phyloP scores from a whole-genome alignment of 2,329 filamentous ascomycete genomes.

The Colletotrichum sidae region DNA sequence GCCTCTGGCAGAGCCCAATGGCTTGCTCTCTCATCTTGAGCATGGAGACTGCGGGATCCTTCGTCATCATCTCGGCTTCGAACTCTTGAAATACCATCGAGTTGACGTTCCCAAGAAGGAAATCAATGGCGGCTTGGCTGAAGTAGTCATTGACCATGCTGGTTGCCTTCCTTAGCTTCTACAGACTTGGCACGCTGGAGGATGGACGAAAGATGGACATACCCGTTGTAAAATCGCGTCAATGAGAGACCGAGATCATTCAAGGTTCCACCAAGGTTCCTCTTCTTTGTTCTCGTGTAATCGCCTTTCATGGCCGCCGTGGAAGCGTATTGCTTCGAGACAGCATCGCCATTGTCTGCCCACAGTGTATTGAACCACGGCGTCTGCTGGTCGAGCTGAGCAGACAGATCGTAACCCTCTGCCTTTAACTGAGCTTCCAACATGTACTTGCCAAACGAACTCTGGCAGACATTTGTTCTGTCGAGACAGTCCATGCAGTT shows the following conservation, averaged over 20 bases:
- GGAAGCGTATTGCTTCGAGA: constrained; percentile 95
- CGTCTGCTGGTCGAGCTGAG: constrained; percentile 81
- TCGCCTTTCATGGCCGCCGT: constrained; percentile 97
- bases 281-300: constrained; percentile 90
- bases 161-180: constrained; percentile 38
- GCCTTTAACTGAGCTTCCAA: constrained; percentile 82
- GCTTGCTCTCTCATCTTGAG: constrained; percentile 86
- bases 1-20: constrained; percentile 87
- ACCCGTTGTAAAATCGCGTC: constrained; percentile 78
- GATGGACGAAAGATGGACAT: constrained; percentile 43
- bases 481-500: constrained; percentile 99
- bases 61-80: constrained; percentile 90
- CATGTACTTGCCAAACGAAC: constrained; percentile 85
- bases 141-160: constrained; percentile 99
- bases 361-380: constrained; percentile 96
- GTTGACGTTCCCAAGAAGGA: constrained; percentile 88
- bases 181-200: neutral
- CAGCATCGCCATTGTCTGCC: constrained; percentile 97
- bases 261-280: constrained; percentile 89
- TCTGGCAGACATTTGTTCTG: constrained; percentile 95
- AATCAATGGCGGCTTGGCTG: constrained; percentile 94
- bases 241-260: constrained; percentile 92
- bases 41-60: constrained; percentile 90
- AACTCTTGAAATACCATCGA: constrained; percentile 93
- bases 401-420: constrained; percentile 80